A percentile compares a stretch with the other conserved stretches of the same genome.
phyloP scores from a whole-genome alignment of 768 basidiomycete genomes.

The Galerina sulciceps region DNA sequence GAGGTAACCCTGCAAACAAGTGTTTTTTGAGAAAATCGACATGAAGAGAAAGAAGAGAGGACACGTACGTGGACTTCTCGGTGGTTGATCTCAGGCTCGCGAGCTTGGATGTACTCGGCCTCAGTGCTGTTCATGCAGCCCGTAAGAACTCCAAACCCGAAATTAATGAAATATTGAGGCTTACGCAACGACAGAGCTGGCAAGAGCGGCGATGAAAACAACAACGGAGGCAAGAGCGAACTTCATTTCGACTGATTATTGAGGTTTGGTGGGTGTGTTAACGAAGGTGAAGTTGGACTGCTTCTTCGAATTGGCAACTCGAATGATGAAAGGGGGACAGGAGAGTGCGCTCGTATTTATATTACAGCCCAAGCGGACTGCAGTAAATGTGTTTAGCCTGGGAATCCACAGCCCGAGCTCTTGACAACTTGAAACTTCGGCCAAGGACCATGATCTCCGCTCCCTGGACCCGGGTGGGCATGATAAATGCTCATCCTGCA shows the following conservation, averaged over 20 bases:
- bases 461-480: neutral
- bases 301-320: neutral
- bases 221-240: neutral
- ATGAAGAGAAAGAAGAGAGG: neutral
- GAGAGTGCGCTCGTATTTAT: neutral
- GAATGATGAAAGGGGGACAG: neutral
- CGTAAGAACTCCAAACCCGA: neutral
- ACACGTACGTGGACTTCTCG: constrained; percentile 1
- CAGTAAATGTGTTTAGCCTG: neutral
- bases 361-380: neutral
- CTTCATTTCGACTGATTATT: neutral
- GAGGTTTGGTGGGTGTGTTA: neutral
- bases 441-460: neutral
- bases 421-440: constrained; percentile 5
- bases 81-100: neutral
- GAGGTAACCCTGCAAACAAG: constrained; percentile 5
- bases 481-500: neutral
- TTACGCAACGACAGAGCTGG: constrained; percentile 1
- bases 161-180: neutral
- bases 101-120: neutral
- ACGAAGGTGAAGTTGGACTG: neutral
- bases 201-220: neutral
- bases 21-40: neutral
- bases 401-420: neutral
- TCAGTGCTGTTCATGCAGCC: neutral